Base-by-base conservation (phyloP, 2,329 filamentous ascomycete genomes). In the Trichoderma atroviride region DNA sequence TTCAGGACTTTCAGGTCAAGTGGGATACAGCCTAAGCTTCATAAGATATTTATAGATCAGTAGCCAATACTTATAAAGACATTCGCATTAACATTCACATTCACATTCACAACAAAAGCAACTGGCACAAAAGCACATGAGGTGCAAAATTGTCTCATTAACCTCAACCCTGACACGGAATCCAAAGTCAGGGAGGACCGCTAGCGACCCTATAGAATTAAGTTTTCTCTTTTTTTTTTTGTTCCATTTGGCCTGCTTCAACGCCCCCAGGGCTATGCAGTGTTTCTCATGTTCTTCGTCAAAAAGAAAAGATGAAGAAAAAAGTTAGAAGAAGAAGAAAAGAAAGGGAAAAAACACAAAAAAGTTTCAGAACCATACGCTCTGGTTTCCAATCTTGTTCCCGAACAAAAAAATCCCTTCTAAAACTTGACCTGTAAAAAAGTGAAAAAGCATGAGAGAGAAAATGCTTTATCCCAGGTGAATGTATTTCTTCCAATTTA, bases 1-100 rank as follows among this genome's bases (percentile, higher is more conserved):
- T 92, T 76, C 80, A 80, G 65, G 84, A 85, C 60, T 83, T 91
- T 70, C 79, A 86, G 47, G 83, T 91, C 29, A 81, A 87, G 68
- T 87, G 84, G 71, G 70, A 67, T 35, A 33, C 31, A 24, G 61
- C 43, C 11, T 69, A 73, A 59, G 24, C 11, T 22, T n/a, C 47
- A 22, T 7, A 24, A 22, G 14, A n/a, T 58, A 24, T 4, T 27
- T 33, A 6, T 43, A 31, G 3, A 16, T 33, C 27, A n/a, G 9
- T 16, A 24, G 16, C 29, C 35, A 1, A 57, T 11, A 14, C 1
- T 16, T 50, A 19, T 10, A 47, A 29, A 19, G 43, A 11, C 22
- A 31, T 19, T 19, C 16, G 35, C 22, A 53, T 43, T n/a, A 3
- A 40, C 37, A 40, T 5, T 37, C 35, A 60, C 35, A 68, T 62